Base-by-base conservation (phyloP, 228 moss, liverwort and hornwort species). In the Sphagnum fallax region DNA sequence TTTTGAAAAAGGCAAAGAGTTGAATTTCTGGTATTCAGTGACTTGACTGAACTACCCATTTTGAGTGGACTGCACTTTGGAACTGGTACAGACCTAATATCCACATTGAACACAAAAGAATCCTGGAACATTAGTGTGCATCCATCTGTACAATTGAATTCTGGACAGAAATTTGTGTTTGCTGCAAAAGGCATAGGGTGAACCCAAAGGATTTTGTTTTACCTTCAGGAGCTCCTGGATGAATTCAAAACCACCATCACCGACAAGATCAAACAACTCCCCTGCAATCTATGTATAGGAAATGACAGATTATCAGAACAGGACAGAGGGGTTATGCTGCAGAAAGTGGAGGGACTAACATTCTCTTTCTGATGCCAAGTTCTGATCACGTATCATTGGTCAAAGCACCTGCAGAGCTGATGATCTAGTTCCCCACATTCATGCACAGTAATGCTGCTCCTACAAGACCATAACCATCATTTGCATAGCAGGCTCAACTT, bases 241-340 rank as follows among this genome's bases (percentile, higher is more conserved):
- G 49, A 93, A 82, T 63, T 98, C 98, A 82, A 98, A 98, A 80
- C 94, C 93, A 52, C 87, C 88, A 72, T 93, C 98, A 62, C 98
- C 98, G 59, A 94, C 75, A 57, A 98, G 94, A 67, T 98, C 98
- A 69, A 98, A 98, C 63, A 98, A 69, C 76, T 93, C 93, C 69
- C 90, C 93, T 70, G 94, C 89, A 77, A 92, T 87, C 94, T 97
- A 67, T 52, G 65, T 58, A 66, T 73, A 66, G 62, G 60, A 65
- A 65, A 65, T 9, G 5, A 5, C 6, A 48, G 11, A 16, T 60
- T 11, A 65, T 51, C 6, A 66, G 18, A 62, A 8, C 10, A 10
- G 62, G 47, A n/a, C 5, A 64, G n/a, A 71, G n/a, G 16, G 16
- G 10, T 57, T 8, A 2, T 9, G 10, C 14, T 58, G 58, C 58